A percentile compares a stretch with the other conserved stretches of the same genome.
These are phyloP conservation scores for Blumeria hordei DNA, from an alignment of 2,329 filamentous ascomycete genomes.

Conservation along the genomic window DNA sequence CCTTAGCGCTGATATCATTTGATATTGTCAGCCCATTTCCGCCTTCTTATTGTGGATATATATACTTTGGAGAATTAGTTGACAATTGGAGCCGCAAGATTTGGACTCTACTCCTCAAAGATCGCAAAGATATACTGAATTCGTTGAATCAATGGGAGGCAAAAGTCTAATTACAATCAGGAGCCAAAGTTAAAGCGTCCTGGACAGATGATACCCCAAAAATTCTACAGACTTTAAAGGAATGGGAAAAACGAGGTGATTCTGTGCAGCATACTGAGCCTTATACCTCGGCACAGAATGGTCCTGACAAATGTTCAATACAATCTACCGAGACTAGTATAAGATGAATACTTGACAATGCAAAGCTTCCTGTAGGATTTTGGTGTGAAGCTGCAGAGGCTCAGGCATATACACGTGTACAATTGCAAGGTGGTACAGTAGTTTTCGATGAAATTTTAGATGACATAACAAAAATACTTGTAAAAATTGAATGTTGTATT, in stretches of 20 bases:
- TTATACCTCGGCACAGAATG: not conserved
- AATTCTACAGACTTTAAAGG: not conserved
- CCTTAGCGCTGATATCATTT: conserved; percentile 1
- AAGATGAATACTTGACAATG: conserved; percentile 1
- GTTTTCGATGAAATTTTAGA: not conserved
- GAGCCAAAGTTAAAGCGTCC: not conserved
- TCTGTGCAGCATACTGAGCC: not conserved
- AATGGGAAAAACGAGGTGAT: not conserved
- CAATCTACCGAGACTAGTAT: conserved; percentile 1
- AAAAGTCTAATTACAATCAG: not conserved
- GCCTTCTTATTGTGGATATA: not conserved
- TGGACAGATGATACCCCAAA: not conserved
- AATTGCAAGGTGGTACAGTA: not conserved
- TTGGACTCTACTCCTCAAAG: conserved; percentile 1
- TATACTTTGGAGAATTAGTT: not conserved
- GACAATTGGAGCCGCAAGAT: not conserved
- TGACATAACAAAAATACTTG: not conserved
- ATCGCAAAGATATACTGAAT: not conserved
- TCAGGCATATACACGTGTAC: conserved; percentile 1
- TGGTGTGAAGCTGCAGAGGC: not conserved
- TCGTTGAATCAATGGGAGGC: not conserved
- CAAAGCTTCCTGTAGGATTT: conserved; percentile 1
- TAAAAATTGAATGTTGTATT: not conserved
- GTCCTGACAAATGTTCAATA: not conserved
- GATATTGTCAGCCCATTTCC: not conserved